Percentiles rank a stretch among this genome's conserved stretches.
These are phyloP conservation scores for Microbotryomycetes sp. DNA, from an alignment of 1,284 basidiomycete species.

Conservation along the genomic window DNA sequence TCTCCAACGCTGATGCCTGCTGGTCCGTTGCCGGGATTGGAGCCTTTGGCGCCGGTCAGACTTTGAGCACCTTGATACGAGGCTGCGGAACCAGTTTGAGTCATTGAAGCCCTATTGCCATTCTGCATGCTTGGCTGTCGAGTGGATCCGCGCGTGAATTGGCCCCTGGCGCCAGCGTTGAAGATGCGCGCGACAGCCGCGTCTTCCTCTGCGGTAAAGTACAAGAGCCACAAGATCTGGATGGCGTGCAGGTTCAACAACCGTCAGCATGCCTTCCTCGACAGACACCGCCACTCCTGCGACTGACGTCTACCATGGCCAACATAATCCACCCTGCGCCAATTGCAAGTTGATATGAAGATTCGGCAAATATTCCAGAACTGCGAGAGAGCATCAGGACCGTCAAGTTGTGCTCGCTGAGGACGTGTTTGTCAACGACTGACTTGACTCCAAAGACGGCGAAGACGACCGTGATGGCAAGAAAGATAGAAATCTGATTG, in stretches of 20 bases:
- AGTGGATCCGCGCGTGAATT: slow-evolving; percentile 40
- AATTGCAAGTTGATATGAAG: slow-evolving; percentile 52
- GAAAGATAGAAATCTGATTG: slow-evolving; percentile 75
- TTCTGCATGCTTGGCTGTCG: not conserved
- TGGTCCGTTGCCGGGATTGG: slow-evolving; percentile 5
- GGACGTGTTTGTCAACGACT: slow-evolving; percentile 36
- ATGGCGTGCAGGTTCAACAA: not conserved
- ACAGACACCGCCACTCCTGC: not conserved
- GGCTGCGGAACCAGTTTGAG: slow-evolving; percentile 10
- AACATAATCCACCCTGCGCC: slow-evolving; percentile 91
- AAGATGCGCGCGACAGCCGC: slow-evolving; percentile 74
- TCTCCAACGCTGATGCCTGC: slow-evolving; percentile 25
- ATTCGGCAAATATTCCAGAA: slow-evolving; percentile 51
- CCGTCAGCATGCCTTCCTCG: not conserved
- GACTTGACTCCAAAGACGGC: slow-evolving; percentile 68
- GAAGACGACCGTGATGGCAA: slow-evolving; percentile 79
- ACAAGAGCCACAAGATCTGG: slow-evolving; percentile 88
- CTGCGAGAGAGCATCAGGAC: slow-evolving; percentile 32
- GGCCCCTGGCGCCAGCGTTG: slow-evolving; percentile 79
- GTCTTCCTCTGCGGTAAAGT: slow-evolving; percentile 93
- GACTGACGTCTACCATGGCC: slow-evolving; percentile 60
- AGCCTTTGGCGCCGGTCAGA: slow-evolving; percentile 6
- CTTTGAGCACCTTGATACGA: slow-evolving; percentile 21
- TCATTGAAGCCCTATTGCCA: slow-evolving; percentile 13
- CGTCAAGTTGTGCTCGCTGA: not conserved